Base-by-base conservation (phyloP, 176 grass and related monocot species). In the Urochloa ruziziensis region DNA sequence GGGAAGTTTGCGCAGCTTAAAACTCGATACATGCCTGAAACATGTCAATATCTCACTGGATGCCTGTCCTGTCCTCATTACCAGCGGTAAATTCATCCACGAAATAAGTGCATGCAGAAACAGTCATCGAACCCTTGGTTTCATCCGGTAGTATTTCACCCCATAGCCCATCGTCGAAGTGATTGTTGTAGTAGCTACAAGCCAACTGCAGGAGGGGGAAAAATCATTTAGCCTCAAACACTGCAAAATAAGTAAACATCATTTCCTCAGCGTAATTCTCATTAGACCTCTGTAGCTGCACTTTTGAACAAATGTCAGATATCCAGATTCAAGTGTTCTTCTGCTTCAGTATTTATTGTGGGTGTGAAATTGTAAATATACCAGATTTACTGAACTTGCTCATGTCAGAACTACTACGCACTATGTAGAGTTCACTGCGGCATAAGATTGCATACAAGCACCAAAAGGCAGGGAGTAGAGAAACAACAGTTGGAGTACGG, bases 181-280 rank as follows among this genome's bases (percentile, higher is more conserved):
- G 58, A 86, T 78, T 27, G 96, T 98, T 77, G 93, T 98, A 59
- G 82, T 83, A 39, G 93, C 93, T 70, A 98, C 96, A 53, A 95
- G 76, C 93, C 89, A 98, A 80, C 96, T 95, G 84, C 93, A 95
- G 24, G 5, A 27, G n/a, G n/a, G n/a, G n/a, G n/a, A 81, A 72
- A 49, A 68, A 30, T n/a, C 56, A 6, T 43, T 85, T 53, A 81
- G 66, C 79, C 86, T 47, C 74, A 48, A 76, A 34, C 11, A 36
- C 8, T 34, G 52, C 18, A 78, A 86, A 39, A 54, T 71, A 23
- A 85, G 62, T 13, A 83, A 35, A 56, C 39, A 57, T 47, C 19
- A 42, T 14, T 48, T 4, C 4, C 37, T 51, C 54, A 67, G 16
- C 25, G 77, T 16, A 75, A 40, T 51, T 18, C 1, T 75, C 33